Conservation (phyloP, 768 basidiomycete species). For the Pleurotus djamor region DNA sequence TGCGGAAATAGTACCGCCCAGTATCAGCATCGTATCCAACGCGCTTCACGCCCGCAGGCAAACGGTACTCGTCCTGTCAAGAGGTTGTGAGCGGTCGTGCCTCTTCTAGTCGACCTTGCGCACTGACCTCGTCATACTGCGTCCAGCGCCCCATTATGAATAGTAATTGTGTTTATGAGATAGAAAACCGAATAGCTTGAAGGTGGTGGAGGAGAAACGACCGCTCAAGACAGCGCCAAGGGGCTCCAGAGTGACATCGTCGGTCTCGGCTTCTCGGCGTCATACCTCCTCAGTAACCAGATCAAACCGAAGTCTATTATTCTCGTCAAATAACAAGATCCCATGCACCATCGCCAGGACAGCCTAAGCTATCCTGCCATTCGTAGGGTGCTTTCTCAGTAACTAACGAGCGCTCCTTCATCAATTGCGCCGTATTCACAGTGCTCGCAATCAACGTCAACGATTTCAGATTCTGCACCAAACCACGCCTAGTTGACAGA, state of each 20-base stretch:
- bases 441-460: not conserved
- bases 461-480: not conserved
- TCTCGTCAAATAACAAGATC: not conserved
- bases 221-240: not conserved
- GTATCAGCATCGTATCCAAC: conserved; percentile 78
- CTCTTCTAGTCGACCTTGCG: not conserved
- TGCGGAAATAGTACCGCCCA: conserved; percentile 63
- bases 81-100: too few species aligned
- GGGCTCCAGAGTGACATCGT: not conserved
- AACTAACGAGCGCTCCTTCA: not conserved
- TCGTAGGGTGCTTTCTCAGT: not conserved
- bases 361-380: not conserved
- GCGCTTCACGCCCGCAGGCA: conserved; percentile 60
- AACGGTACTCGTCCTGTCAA: conserved; percentile 44
- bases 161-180: conserved; percentile 1
- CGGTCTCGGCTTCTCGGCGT: not conserved
- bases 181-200: not conserved
- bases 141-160: conserved; percentile 24
- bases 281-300: not conserved
- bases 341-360: not conserved
- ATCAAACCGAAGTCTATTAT: not conserved
- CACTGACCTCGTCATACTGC: conserved; percentile 18
- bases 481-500: not conserved
- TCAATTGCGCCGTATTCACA: not conserved
- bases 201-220: not conserved